These are phyloP conservation scores for Nepenthes alata DNA, from an alignment of 179 eudicot genomes.

Conservation along the genomic window DNA sequence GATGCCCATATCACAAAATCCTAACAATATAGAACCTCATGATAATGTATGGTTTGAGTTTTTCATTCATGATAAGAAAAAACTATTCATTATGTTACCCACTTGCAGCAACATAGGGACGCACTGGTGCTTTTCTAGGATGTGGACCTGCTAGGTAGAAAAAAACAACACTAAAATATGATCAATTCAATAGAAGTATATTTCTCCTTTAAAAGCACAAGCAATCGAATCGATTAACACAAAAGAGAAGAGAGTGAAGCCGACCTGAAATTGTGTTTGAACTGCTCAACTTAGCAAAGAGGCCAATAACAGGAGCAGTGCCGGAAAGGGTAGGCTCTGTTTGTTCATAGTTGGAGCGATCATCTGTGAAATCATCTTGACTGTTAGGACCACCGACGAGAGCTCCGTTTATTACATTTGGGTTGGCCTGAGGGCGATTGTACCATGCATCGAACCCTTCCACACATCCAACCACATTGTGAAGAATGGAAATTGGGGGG, in stretches of 20 bases:
- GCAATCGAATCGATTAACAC: too few relatives aligned
- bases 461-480: conserved; percentile 45
- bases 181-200: neutral
- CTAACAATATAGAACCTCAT: too few relatives aligned
- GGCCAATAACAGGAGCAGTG: conserved; percentile 78
- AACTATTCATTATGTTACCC: conserved; percentile 1
- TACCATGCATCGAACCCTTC: conserved; percentile 80
- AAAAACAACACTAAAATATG: neutral
- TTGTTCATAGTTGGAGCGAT: conserved; percentile 61
- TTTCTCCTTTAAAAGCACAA: too few relatives aligned
- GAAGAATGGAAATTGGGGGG: conserved; percentile 32
- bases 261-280: conserved; percentile 10
- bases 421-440: conserved; percentile 35
- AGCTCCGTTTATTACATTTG: conserved; percentile 66
- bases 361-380: conserved; percentile 45
- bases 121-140: conserved; percentile 10
- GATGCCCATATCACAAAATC: too few relatives aligned
- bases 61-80: neutral
- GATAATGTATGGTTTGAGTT: neutral
- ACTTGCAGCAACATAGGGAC: conserved; percentile 15
- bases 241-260: too few relatives aligned
- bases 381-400: conserved; percentile 77
- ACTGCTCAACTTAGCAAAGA: conserved; percentile 44
- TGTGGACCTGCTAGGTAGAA: conserved; percentile 9
- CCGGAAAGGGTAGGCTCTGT: conserved; percentile 76